These are phyloP conservation scores for Rhododendron ferrugineum DNA, from an alignment of 148 eudicot genomes.

Conservation along the genomic window DNA sequence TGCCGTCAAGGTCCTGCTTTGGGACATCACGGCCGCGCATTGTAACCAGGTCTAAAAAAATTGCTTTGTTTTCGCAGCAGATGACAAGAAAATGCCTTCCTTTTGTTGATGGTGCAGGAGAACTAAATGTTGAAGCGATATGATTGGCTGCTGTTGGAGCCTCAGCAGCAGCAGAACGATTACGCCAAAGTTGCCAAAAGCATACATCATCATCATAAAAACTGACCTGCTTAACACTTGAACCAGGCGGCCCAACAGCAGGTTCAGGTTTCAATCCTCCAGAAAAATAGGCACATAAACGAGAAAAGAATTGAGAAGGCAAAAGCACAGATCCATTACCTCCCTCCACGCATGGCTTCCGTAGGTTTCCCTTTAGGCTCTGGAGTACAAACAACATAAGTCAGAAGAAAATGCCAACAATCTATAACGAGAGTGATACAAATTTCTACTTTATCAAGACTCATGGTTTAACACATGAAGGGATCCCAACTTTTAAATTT, in stretches of 20 bases:
- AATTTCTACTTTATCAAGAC: neutral
- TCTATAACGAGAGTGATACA: neutral
- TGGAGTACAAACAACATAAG: conserved; percentile 17
- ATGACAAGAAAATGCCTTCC: conserved; percentile 97
- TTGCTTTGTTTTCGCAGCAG: conserved; percentile 94
- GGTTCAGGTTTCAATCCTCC: conserved; percentile 15
- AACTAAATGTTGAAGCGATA: conserved; percentile 56
- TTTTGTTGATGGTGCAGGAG: conserved; percentile 84
- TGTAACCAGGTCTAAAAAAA: conserved; percentile 95
- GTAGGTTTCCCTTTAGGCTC: conserved; percentile 90
- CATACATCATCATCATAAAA: conserved; percentile 96
- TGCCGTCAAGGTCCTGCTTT: conserved; percentile 91
- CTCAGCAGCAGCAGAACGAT: conserved; percentile 92
- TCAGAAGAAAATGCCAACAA: conserved; percentile 6
- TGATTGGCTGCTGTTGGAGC: conserved; percentile 76
- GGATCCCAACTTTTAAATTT: neutral
- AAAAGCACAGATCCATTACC: conserved; percentile 43
- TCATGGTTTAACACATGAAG: neutral
- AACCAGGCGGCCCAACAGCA: conserved; percentile 22
- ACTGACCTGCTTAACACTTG: conserved; percentile 93
- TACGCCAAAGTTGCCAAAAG: conserved; percentile 83
- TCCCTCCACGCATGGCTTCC: conserved; percentile 94
- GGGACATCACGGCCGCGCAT: conserved; percentile 99
- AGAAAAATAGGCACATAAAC: neutral
- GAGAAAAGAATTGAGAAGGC: conserved; percentile 6